phyloP scores from a whole-genome alignment of 2,329 filamentous ascomycete genomes.

The Aspergillus fijiensis region DNA sequence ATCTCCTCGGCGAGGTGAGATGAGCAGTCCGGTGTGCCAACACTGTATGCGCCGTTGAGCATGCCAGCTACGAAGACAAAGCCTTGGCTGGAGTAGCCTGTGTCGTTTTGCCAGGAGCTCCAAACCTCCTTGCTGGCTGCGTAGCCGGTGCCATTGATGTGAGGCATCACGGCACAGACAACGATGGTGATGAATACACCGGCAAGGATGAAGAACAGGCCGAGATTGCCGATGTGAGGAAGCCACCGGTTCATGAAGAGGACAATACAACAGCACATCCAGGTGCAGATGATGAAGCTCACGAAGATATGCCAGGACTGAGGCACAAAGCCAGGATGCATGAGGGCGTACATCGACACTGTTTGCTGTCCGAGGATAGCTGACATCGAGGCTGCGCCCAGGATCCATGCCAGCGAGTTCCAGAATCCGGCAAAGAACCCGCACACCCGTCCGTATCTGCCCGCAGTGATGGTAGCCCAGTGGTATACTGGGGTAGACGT shows the following conservation, averaged over 20 bases:
- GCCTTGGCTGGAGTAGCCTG: conserved; percentile 49
- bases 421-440: conserved; percentile 49
- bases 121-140: conserved; percentile 56
- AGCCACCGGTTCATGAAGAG: conserved; percentile 57
- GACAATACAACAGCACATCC: conserved; percentile 53
- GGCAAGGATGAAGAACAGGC: conserved; percentile 57
- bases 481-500: conserved; percentile 53
- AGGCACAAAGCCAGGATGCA: conserved; percentile 54
- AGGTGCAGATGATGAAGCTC: conserved; percentile 57
- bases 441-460: conserved; percentile 54
- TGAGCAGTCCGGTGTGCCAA: conserved; percentile 65
- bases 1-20: conserved; percentile 68
- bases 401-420: conserved; percentile 57
- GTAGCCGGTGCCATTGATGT: conserved; percentile 41
- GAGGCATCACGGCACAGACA: conserved; percentile 56
- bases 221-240: conserved; percentile 55
- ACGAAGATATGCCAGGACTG: conserved; percentile 61
- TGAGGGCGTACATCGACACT: conserved; percentile 61
- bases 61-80: conserved; percentile 67
- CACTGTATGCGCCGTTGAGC: conserved; percentile 67
- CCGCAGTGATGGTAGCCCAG: conserved; percentile 60
- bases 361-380: conserved; percentile 60
- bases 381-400: conserved; percentile 60
- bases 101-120: conserved; percentile 53
- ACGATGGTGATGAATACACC: conserved; percentile 56